These are phyloP conservation scores for Torulaspora pretoriensis DNA, from an alignment of 1,139 yeast species.

Conservation along the genomic window DNA sequence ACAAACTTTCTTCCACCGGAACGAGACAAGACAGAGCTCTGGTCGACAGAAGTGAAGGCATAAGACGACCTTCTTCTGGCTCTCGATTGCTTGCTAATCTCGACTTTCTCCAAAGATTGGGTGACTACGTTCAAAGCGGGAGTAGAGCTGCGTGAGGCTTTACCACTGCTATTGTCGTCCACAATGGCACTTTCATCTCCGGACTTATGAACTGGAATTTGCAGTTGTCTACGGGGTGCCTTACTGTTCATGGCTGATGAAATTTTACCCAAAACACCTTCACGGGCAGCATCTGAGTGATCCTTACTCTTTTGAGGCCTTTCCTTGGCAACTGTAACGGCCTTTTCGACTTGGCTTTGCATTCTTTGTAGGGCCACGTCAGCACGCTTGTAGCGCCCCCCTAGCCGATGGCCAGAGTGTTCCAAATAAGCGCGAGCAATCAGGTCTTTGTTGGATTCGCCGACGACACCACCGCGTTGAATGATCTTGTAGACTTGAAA, in stretches of 20 bases:
- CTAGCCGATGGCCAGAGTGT: conserved; percentile 86
- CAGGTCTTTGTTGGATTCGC: conserved; percentile 46
- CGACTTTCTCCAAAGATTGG: conserved; percentile 34
- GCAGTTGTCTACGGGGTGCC: conserved; percentile 85
- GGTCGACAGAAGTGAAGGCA: conserved; percentile 35
- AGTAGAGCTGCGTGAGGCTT: conserved; percentile 45
- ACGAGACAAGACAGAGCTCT: conserved; percentile 34
- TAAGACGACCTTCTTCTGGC: conserved; percentile 37
- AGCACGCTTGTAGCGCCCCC: conserved; percentile 85
- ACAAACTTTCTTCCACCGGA: conserved; percentile 41
- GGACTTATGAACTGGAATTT: conserved; percentile 53
- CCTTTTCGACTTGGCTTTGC: conserved; percentile 98
- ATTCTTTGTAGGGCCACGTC: conserved; percentile 93
- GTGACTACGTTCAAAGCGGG: conserved; percentile 78
- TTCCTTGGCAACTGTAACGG: conserved; percentile 91
- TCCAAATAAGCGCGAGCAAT: conserved; percentile 94
- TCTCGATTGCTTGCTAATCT: conserved; percentile 29
- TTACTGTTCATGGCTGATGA: conserved; percentile 70
- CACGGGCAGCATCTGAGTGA: conserved; percentile 55
- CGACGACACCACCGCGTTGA: conserved; percentile 49
- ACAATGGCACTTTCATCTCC: conserved; percentile 34
- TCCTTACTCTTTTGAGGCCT: conserved; percentile 60
- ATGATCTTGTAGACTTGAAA: conserved; percentile 90
- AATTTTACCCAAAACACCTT: conserved; percentile 89
- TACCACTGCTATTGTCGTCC: conserved; percentile 20